These are phyloP conservation scores for Apodospora peruviana DNA, from an alignment of 495 filamentous ascomycete genomes.

Conservation along the genomic window DNA sequence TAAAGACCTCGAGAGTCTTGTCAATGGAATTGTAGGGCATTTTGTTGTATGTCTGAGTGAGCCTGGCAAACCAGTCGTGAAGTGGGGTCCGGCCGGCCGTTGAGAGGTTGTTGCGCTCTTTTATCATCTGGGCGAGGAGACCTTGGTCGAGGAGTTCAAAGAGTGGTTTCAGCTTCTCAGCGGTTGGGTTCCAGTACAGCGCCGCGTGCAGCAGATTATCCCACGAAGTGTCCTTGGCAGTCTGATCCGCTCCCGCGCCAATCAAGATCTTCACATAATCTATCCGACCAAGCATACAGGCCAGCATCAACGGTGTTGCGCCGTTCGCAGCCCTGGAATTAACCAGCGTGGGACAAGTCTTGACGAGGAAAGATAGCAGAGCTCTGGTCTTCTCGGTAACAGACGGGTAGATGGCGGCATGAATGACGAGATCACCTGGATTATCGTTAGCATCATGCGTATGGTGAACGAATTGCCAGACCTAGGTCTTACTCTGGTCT, in stretches of 20 bases:
- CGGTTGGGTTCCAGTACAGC: conserved; percentile 26
- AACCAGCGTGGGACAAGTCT: conserved; percentile 47
- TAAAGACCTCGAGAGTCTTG: conserved; percentile 22
- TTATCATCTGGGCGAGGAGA: conserved; percentile 32
- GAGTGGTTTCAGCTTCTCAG: conserved; percentile 32
- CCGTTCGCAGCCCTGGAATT: conserved; percentile 50
- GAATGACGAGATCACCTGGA: conserved; percentile 57
- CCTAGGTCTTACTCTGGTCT: conserved; percentile 41
- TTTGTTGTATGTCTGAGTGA: background rate
- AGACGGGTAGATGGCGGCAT: conserved; percentile 53
- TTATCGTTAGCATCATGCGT: conserved; percentile 21
- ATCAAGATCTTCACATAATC: conserved; percentile 55
- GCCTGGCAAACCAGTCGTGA: conserved; percentile 28
- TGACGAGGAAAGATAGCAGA: conserved; percentile 58
- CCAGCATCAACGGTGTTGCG: conserved; percentile 56
- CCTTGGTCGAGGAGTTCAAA: conserved; percentile 49
- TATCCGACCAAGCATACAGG: conserved; percentile 45
- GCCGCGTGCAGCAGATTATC: conserved; percentile 58
- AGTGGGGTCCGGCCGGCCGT: conserved; percentile 33
- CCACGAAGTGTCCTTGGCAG: conserved; percentile 42
- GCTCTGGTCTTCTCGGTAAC: conserved; percentile 32
- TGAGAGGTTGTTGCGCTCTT: conserved; percentile 30
- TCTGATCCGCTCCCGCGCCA: conserved; percentile 59
- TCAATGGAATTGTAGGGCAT: conserved; percentile 2
- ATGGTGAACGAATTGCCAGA: too few species aligned